Evolutionary conservation across 495 filamentous ascomycete genomes (phyloP).

Genomic region (Xylaria nigripes): DNA sequence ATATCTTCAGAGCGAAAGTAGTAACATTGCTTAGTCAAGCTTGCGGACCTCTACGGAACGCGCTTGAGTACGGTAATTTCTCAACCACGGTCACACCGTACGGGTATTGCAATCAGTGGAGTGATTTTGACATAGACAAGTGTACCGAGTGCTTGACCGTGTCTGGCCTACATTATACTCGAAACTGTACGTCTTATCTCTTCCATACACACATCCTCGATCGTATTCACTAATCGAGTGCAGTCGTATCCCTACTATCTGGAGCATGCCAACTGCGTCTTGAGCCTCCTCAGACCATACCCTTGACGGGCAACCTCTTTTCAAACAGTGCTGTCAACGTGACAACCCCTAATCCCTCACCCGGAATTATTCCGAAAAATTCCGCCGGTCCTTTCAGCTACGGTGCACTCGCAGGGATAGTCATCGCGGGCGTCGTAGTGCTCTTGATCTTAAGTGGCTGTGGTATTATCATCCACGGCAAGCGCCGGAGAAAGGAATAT

Average conservation of each 20-base stretch:
- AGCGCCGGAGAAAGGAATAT: conserved; percentile 37
- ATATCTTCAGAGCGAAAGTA: neutral
- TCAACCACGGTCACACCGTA: conserved; percentile 24
- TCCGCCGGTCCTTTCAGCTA: conserved; percentile 33
- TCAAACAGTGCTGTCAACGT: conserved; percentile 32
- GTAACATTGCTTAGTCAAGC: conserved; percentile 25
- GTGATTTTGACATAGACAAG: conserved; percentile 19
- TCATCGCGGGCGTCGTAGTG: conserved; percentile 37
- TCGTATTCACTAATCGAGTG: conserved; percentile 4
- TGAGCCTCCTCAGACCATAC: conserved; percentile 29
- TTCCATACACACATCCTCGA: neutral
- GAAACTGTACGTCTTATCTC: conserved; percentile 30
- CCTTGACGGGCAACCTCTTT: conserved; percentile 44
- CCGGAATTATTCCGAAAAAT: conserved; percentile 10
- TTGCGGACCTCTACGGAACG: conserved; percentile 29
- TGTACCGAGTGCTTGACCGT: conserved; percentile 31
- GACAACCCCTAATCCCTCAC: conserved; percentile 30
- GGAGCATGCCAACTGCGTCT: conserved; percentile 41
- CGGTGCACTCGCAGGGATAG: conserved; percentile 46
- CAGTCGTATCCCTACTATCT: conserved; percentile 37
- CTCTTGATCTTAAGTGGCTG: conserved; percentile 36
- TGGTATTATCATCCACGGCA: conserved; percentile 41
- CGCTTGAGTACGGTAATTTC: conserved; percentile 31
- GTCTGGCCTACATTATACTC: conserved; percentile 20
- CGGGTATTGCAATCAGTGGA: conserved; percentile 38